These are phyloP conservation scores for Pseudonitzschia pungens DNA, from an alignment of 108 stramenopile genomes.

Conservation along the genomic window DNA sequence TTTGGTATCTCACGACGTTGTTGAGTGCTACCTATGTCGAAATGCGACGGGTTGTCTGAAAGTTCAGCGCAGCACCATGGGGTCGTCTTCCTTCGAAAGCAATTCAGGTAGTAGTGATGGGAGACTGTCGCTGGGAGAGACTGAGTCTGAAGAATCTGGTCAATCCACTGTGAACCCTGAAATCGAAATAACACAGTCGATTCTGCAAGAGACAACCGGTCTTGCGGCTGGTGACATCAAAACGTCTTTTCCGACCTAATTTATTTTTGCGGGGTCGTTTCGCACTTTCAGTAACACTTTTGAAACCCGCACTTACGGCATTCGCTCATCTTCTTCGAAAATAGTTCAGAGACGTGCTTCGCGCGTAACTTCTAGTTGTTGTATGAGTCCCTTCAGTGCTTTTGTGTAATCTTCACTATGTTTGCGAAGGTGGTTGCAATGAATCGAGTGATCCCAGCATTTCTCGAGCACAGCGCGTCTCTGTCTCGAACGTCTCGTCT, in stretches of 20 bases:
- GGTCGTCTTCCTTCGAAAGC: conserved; percentile 5
- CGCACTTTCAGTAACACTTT: neutral
- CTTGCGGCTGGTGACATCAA: neutral
- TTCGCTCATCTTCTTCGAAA: neutral
- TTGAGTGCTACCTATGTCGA: conserved; percentile 63
- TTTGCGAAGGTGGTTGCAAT: conserved; percentile 61
- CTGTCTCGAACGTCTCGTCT: conserved; percentile 22
- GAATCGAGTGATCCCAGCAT: conserved; percentile 54
- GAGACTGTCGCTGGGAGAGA: neutral
- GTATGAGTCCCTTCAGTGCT: conserved; percentile 18
- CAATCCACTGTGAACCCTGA: neutral
- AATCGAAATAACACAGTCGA: neutral
- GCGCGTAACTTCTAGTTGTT: conserved; percentile 1
- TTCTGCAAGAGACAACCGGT: neutral
- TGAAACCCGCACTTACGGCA: neutral
- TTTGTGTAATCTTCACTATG: conserved; percentile 54
- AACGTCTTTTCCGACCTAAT: neutral
- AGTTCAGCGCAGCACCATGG: neutral
- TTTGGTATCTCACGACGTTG: conserved; percentile 70
- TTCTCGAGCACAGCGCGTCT: conserved; percentile 39
- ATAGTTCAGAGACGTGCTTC: neutral
- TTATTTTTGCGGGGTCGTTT: neutral
- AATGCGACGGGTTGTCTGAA: conserved; percentile 39
- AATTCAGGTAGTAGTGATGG: neutral
- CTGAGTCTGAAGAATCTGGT: neutral